Evolutionary conservation across 1,139 yeast species (phyloP), one percentile per base, ranked within the genome.

Genomic region (Suhomyces kunorum): DNA sequence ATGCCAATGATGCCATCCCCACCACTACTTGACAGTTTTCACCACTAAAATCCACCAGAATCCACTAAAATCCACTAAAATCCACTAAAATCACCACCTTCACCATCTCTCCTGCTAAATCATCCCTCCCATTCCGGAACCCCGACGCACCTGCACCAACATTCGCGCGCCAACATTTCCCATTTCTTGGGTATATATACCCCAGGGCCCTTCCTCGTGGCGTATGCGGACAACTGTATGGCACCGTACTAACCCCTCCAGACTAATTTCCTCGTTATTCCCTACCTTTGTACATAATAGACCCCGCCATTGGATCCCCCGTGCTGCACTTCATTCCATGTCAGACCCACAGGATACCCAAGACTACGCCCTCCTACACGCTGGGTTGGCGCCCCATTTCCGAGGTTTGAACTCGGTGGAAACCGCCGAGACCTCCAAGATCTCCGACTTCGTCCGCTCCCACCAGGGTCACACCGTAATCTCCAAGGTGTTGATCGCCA

Each of bases 401-500:
- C 65, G 78, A 47, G 98, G 98, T 36, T 74, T 83, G 43, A 87
- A 89, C 61, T 75, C 92, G 28, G 71, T 88, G 34, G 81, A 77
- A 27, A 69, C 59, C 14, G 96, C 96, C 25, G 90, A 87, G 53
- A 77, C 84, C 16, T 70, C 83, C 26, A 76, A 82, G 41, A 80
- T 94, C 39, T 84, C 85, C 52, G 94, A 87, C 57, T 94, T 89
- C 61, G 98, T 94, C 46, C 78, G 75, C 54, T 74, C 79, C 34
- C 87, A 86, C 57, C 89, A 87, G 45, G 99, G 99, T 59, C 99
- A 94, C 70, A 89, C 98, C 5, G 96, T 94, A 38, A 88, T 94
- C 59, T 78, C 85, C 44, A 83, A 83, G 53, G 84, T 92, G 34
- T 78, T 92, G 55, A 92, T 92, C 59, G 98, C 98, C 45, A 92